Base-by-base conservation (phyloP, 768 basidiomycete genomes). In the Nidula microcarpa region DNA sequence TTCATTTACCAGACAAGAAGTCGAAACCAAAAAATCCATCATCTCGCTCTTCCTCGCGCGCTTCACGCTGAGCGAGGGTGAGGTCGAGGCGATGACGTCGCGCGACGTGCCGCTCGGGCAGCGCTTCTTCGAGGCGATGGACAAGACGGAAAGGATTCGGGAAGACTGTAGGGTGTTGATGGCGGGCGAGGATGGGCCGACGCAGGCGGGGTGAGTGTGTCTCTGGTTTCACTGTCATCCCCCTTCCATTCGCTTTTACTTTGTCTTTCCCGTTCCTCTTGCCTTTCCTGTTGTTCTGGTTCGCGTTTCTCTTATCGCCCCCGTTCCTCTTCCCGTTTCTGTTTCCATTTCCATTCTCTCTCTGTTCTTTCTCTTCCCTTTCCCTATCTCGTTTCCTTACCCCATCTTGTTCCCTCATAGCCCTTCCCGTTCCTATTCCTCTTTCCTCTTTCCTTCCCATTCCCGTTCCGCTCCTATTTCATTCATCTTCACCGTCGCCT, bases 131-230 rank as follows among this genome's bases (percentile, higher is more conserved):
- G 71, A 77, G 2, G 89, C 91, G 0, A 89, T 98, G 85, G 89
- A 92, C 67, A 89, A 89, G 64, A 86, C 91, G 0, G 87, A 90
- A 60, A 73, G 72, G 43, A 95, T 99, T 55, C 78, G 94, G 34
- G 78, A 78, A 10, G 93, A 97, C 63, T 97, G 94, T 65, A 76
- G 86, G 45, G 83, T 94, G 2, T 76, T 99, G 6, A 87, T 98
- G 81, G 80, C 87, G 3, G 92, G 91, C 0, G 91, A 92, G 60
- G 86, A 87, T 34, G 85, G 87, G 7, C 83, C 89, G 2, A 89
- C 89, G 0, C 78, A 79, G 60, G 87, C 87, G 33, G 91, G 89
- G 89, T 91, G 56, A 39, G 76, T 62, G 5, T 13, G n/a, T 8
- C n/a, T 9, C 3, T 43, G 8, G 37, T 45, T 30, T 41, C 14